Conservation (phyloP, 202 grass and related monocot genomes). For the Panicum virgatum region DNA sequence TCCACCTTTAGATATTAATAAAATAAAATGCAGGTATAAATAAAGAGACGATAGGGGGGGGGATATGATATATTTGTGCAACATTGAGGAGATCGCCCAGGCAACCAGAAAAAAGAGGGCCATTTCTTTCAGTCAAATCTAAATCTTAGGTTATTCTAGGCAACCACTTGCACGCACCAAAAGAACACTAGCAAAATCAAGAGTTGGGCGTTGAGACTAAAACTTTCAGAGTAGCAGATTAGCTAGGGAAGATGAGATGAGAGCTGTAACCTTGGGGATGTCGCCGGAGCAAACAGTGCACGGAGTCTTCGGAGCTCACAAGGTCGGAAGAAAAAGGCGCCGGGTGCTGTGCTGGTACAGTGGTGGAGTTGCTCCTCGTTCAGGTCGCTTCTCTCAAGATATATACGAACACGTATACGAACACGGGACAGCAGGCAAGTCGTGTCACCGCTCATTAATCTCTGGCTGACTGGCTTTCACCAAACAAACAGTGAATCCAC, state of each 20-base stretch:
- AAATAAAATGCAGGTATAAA: neutral
- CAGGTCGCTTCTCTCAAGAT: neutral
- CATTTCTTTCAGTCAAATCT: conserved; percentile 1
- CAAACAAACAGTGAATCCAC: neutral
- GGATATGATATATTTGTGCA: neutral
- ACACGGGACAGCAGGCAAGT: neutral
- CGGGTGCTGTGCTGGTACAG: neutral
- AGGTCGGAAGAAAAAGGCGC: neutral
- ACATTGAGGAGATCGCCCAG: neutral
- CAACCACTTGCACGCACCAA: neutral
- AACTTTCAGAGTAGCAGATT: neutral
- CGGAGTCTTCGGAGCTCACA: neutral
- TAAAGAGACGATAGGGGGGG: neutral
- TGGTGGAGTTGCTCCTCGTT: conserved; percentile 16
- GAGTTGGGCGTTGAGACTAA: neutral
- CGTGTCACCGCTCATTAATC: neutral
- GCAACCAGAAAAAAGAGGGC: neutral
- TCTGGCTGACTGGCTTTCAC: neutral
- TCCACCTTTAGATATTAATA: neutral
- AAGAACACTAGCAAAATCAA: neutral
- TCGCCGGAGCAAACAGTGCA: conserved; percentile 13
- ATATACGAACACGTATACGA: neutral
- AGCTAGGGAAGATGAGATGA: neutral
- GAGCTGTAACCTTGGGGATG: conserved; percentile 33
- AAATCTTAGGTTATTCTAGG: conserved; percentile 13